These are phyloP conservation scores for Ochetophila trinervis DNA, from an alignment of 306 rosid species.

Conservation along the genomic window DNA sequence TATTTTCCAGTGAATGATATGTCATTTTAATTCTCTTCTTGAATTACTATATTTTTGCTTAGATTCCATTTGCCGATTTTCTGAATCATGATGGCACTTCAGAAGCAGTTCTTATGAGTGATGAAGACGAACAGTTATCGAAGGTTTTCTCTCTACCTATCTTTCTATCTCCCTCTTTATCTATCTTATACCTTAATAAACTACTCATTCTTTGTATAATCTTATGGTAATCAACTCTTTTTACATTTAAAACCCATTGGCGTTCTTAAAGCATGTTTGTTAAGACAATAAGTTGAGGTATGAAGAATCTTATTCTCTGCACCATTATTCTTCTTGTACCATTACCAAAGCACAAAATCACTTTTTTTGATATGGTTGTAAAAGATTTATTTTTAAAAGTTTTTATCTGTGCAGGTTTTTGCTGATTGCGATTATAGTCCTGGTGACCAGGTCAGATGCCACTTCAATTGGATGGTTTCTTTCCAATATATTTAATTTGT, in stretches of 20 bases:
- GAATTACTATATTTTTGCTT: constrained; percentile 23
- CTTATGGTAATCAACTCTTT: background rate
- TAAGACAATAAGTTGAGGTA: background rate
- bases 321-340: background rate
- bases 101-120: constrained; percentile 65
- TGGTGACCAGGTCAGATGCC: constrained; percentile 63
- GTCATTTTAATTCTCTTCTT: background rate
- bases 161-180: background rate
- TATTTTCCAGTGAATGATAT: constrained; percentile 2
- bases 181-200: too few relatives aligned
- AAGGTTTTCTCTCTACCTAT: constrained; percentile 47
- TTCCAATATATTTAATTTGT: background rate
- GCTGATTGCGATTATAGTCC: constrained; percentile 66
- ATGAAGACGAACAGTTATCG: constrained; percentile 57
- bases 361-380: background rate
- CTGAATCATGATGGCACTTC: constrained; percentile 66
- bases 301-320: background rate
- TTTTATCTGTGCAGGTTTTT: constrained; percentile 44
- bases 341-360: background rate
- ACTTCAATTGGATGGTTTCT: constrained; percentile 15
- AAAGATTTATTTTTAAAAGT: background rate
- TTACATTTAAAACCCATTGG: background rate
- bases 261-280: background rate
- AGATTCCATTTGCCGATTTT: constrained; percentile 96
- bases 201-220: background rate